A percentile compares a stretch with the other conserved stretches of the same genome.
phyloP scores from a whole-genome alignment of 306 rosid species.

The Luffa acutangula region DNA sequence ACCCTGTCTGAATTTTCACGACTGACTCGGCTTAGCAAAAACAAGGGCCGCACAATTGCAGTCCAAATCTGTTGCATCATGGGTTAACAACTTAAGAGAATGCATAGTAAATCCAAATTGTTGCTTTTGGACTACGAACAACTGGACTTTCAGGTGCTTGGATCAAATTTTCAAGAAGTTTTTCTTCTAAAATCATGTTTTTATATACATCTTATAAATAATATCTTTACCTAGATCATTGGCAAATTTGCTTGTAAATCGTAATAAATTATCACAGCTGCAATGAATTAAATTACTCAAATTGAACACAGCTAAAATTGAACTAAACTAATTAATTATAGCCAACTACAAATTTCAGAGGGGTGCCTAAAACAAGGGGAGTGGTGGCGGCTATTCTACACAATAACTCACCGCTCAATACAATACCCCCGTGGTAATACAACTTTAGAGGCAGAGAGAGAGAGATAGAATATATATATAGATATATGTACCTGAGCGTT shows the following conservation, averaged over 20 bases:
- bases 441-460: constrained; percentile 3
- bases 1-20: too few species aligned
- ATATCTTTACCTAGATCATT: not conserved
- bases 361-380: constrained; percentile 19
- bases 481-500: constrained; percentile 10
- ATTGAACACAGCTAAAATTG: not conserved
- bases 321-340: constrained; percentile 3
- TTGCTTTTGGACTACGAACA: not conserved
- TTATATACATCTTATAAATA: not conserved
- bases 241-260: not conserved
- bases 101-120: too few species aligned
- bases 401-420: constrained; percentile 53
- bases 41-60: too few species aligned
- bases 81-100: too few species aligned
- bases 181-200: not conserved
- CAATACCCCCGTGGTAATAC: constrained; percentile 41
- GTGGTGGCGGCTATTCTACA: constrained; percentile 65
- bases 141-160: not conserved
- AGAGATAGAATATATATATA: constrained; percentile 8
- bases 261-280: not conserved
- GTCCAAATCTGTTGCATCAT: too few species aligned
- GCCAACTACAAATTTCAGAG: constrained; percentile 2
- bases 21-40: too few species aligned
- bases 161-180: not conserved
- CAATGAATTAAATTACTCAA: not conserved